Conservation (phyloP, 305 asterid species). For the Plantago coronopus region DNA sequence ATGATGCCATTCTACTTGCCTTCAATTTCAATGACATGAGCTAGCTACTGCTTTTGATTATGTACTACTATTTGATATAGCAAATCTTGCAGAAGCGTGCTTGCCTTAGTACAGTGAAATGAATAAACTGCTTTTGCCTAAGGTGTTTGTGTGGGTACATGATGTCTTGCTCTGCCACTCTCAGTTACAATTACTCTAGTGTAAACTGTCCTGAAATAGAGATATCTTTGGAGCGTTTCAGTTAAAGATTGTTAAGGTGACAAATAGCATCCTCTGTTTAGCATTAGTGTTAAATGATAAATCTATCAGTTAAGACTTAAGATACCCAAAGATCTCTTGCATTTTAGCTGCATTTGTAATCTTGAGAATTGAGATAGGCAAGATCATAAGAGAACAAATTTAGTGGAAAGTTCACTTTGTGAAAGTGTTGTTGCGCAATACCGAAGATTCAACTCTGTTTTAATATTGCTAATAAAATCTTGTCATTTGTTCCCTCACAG, state of each 20-base stretch:
- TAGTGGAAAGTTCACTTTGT: no score
- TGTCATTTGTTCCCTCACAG: conserved; percentile 25
- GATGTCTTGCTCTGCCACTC: not conserved
- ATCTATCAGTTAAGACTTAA: no score
- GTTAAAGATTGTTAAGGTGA: not conserved
- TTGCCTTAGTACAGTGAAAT: no score
- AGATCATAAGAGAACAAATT: no score
- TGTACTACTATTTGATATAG: no score
- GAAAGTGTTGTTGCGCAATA: not conserved
- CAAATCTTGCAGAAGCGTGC: no score
- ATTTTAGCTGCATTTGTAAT: not conserved
- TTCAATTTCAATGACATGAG: not conserved
- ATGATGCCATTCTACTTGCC: not conserved
- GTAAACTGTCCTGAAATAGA: not conserved
- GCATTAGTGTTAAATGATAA: no score
- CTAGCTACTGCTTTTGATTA: no score
- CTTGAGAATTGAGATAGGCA: no score
- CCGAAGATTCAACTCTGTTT: conserved; percentile 1
- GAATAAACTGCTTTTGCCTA: no score
- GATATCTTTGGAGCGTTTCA: not conserved
- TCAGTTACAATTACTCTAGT: not conserved
- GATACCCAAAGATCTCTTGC: not conserved
- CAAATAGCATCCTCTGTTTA: not conserved
- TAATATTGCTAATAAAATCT: not conserved
- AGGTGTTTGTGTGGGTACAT: not conserved